Percentiles rank a stretch among this genome's conserved stretches.
Evolutionary conservation across 169 alveolate species (phyloP).

Genomic region (Plasmodium ovale): DNA sequence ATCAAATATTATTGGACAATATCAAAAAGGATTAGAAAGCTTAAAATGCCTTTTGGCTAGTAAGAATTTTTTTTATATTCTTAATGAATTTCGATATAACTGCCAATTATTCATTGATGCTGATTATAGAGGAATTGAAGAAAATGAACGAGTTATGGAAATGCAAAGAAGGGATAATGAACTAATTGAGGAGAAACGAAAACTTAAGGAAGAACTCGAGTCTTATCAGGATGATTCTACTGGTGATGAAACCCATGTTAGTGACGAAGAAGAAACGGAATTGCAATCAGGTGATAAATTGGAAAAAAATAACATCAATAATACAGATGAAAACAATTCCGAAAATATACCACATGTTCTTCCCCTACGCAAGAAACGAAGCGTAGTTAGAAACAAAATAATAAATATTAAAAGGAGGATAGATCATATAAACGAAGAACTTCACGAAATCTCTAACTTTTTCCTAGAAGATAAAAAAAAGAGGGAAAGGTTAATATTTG

Average conservation of each 20-base stretch:
- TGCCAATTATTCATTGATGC: conserved; percentile 65
- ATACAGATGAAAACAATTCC: neutral
- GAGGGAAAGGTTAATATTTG: conserved; percentile 26
- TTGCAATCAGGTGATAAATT: neutral
- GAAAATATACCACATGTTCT: neutral
- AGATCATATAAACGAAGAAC: conserved; percentile 33
- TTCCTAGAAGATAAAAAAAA: conserved; percentile 39
- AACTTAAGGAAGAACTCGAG: conserved; percentile 48
- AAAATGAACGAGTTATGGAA: conserved; percentile 35
- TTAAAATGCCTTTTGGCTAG: conserved; percentile 34
- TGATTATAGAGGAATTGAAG: conserved; percentile 70
- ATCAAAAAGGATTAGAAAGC: conserved; percentile 62
- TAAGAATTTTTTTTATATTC: conserved; percentile 19
- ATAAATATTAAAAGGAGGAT: conserved; percentile 24
- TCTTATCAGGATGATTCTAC: conserved; percentile 15
- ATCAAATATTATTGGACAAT: conserved; percentile 55
- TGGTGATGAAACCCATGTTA: neutral
- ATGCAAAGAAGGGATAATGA: conserved; percentile 48
- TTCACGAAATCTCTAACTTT: conserved; percentile 33
- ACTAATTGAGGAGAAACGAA: conserved; percentile 20
- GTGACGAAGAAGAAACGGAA: neutral
- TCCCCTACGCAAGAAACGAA: conserved; percentile 19
- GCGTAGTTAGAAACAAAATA: conserved; percentile 18
- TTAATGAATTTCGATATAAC: conserved; percentile 59
- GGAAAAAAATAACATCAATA: neutral